Base-by-base conservation (phyloP, 306 rosid species). In the Cucumis melo region DNA sequence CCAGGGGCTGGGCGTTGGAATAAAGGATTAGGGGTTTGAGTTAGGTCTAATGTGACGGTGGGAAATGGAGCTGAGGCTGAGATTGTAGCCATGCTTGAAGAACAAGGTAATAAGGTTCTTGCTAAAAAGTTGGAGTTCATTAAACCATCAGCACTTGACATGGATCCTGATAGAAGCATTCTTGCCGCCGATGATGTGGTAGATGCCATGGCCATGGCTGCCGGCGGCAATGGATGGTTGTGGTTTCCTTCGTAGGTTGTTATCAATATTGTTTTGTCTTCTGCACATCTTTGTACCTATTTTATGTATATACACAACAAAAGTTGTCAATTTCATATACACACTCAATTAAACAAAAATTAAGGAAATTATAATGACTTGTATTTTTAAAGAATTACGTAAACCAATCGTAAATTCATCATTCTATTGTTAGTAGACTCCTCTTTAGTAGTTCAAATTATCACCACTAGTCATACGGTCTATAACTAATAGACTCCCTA, bases 11-110 rank as follows among this genome's bases (percentile, higher is more conserved):
- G 82, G 75, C 80, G 79, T 80, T 81, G 92, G 65, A 87, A 59
- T 17, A 83, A 76, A 19, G 92, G 88, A 67, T 90, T 90, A 3
- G 75, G 46, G 12, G 91, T 67, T 13, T 87, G 89, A 6, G 99
- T 91, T 19, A 89, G 80, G 89, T 94, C 99, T 62, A 94, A 68
- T 81, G 96, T 92, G 34, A 94, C 86, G 10, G 97, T 90, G 17
- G 99, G 96, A 73, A 90, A 92, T 65, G 97, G 97, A 8, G 99
- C 91, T 10, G 97, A 92, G 63, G 96, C 89, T 51, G 97, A 90
- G 78, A 92, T 89, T 2, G 97, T 88, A 1, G 97, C 90, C 89
- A 92, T 86, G 91, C 78, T 94, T 7, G 96, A 88, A 51, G 91
- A 85, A 67, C 85, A 84, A 0, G 97, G 97, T 4, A 87, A 87